Percentiles rank a stretch among this genome's conserved stretches.
phyloP scores from a whole-genome alignment of 768 basidiomycete genomes.

The Cantharellus anzutake region DNA sequence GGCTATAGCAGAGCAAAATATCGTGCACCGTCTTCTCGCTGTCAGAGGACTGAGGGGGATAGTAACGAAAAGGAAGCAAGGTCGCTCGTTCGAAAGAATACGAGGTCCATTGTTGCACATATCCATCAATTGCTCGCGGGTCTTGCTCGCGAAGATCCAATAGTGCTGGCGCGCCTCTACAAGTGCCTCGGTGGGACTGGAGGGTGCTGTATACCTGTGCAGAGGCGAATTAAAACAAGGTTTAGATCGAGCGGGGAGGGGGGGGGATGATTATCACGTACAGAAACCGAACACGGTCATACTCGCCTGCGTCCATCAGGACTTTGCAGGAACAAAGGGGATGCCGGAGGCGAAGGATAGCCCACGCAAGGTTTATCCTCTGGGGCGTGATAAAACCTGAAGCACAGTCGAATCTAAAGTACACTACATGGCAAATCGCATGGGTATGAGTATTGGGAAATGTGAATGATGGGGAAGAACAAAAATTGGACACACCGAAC shows the following conservation, averaged over 20 bases:
- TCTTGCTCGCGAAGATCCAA: conserved; percentile 22
- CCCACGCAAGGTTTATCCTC: conserved; percentile 41
- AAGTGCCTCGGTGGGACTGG: not conserved
- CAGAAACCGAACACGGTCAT: not conserved
- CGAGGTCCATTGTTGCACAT: conserved; percentile 60
- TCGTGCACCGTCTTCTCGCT: conserved; percentile 16
- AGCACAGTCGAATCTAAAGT: conserved; percentile 43
- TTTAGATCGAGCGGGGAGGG: not conserved
- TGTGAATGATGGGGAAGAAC: not conserved
- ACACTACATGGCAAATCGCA: conserved; percentile 28
- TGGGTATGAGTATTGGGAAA: conserved; percentile 18
- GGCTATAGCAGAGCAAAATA: conserved; percentile 54
- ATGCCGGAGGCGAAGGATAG: conserved; percentile 49
- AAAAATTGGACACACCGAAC: conserved; percentile 22
- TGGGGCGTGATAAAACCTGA: conserved; percentile 22
- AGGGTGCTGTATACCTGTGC: not conserved
- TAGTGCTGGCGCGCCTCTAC: conserved; percentile 19
- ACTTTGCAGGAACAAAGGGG: conserved; percentile 51
- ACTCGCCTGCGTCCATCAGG: conserved; percentile 2
- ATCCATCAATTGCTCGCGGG: conserved; percentile 29
- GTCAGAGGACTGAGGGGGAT: conserved; percentile 5
- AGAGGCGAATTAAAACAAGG: not conserved
- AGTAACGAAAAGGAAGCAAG: conserved; percentile 39
- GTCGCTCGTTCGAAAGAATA: conserved; percentile 42
- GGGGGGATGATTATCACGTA: not conserved